Evolutionary conservation across 345 rosid species (phyloP).

Genomic region (Pistacia integerrima): DNA sequence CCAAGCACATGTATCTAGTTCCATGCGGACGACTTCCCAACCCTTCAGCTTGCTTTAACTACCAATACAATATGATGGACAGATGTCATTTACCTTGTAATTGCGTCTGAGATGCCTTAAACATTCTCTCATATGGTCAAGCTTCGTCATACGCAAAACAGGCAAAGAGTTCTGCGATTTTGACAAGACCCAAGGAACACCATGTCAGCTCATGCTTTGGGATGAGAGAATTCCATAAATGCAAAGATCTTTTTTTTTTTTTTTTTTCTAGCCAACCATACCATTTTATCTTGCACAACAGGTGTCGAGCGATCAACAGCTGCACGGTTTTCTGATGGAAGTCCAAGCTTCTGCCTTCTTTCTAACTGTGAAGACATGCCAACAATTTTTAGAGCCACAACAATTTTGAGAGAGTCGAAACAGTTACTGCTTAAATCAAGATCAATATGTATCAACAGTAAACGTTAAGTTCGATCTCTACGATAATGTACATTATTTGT

Average conservation of each 20-base stretch:
- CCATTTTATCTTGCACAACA: slow-evolving; percentile 30
- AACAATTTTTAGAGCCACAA: not conserved
- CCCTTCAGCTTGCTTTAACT: not conserved
- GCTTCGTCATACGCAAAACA: slow-evolving; percentile 26
- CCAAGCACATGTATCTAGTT: not conserved
- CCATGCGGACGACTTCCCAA: not conserved
- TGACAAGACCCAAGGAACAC: slow-evolving; percentile 9
- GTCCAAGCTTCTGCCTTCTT: slow-evolving; percentile 57
- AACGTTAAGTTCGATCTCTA: not conserved
- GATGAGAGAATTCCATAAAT: slow-evolving; percentile 1
- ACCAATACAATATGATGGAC: not conserved
- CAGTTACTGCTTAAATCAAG: not conserved
- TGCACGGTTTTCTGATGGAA: slow-evolving; percentile 30
- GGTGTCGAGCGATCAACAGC: slow-evolving; percentile 21
- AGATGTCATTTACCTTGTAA: slow-evolving; percentile 44
- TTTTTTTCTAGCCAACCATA: slow-evolving; percentile 12
- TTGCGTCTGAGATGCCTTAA: slow-evolving; percentile 66
- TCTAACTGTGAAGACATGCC: slow-evolving; percentile 42
- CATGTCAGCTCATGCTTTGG: slow-evolving; percentile 9
- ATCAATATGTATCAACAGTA: not conserved
- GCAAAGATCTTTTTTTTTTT: not conserved
- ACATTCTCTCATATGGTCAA: slow-evolving; percentile 66
- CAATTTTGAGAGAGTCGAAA: slow-evolving; percentile 9
- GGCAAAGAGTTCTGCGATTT: slow-evolving; percentile 38
- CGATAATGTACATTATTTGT: not conserved